Percentiles rank a stretch among this genome's conserved stretches.
Conservation (phyloP, 371 early-diverging fungal species). For the Syncephalastrum monosporum region DNA sequence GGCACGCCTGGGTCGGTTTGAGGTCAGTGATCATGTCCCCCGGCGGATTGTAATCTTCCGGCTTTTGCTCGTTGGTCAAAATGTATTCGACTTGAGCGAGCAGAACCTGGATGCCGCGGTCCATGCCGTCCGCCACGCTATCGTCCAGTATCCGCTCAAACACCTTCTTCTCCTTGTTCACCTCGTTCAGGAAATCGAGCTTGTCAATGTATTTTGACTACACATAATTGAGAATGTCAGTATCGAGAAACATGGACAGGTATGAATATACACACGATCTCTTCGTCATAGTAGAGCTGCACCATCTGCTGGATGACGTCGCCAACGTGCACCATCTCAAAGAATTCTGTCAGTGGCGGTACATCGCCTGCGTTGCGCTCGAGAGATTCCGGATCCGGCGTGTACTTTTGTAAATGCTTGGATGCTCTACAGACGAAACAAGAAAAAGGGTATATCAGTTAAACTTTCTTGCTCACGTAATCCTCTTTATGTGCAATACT, state of each 20-base stretch:
- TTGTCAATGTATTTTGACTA: slow-evolving; percentile 68
- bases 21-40: slow-evolving; percentile 48
- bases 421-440: slow-evolving; percentile 54
- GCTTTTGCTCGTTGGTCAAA: slow-evolving; percentile 59
- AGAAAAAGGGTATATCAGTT: no score
- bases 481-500: slow-evolving; percentile 1
- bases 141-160: slow-evolving; percentile 84
- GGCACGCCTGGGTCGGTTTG: slow-evolving; percentile 69
- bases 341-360: slow-evolving; percentile 71
- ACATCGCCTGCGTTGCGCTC: slow-evolving; percentile 28
- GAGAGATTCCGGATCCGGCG: slow-evolving; percentile 37
- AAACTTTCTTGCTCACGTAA: background rate
- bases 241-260: no score
- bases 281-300: slow-evolving; percentile 79
- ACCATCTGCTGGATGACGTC: slow-evolving; percentile 89
- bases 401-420: slow-evolving; percentile 51
- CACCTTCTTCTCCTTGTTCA: slow-evolving; percentile 80
- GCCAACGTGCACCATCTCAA: slow-evolving; percentile 84
- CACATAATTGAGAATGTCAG: background rate
- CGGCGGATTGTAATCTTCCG: slow-evolving; percentile 70
- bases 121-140: slow-evolving; percentile 82
- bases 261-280: slow-evolving; percentile 41
- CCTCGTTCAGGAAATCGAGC: slow-evolving; percentile 78
- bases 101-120: slow-evolving; percentile 78
- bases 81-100: slow-evolving; percentile 79